Evolutionary conservation across 2,329 filamentous ascomycete genomes (phyloP).

Genomic region (Fusarium heterosporum): DNA sequence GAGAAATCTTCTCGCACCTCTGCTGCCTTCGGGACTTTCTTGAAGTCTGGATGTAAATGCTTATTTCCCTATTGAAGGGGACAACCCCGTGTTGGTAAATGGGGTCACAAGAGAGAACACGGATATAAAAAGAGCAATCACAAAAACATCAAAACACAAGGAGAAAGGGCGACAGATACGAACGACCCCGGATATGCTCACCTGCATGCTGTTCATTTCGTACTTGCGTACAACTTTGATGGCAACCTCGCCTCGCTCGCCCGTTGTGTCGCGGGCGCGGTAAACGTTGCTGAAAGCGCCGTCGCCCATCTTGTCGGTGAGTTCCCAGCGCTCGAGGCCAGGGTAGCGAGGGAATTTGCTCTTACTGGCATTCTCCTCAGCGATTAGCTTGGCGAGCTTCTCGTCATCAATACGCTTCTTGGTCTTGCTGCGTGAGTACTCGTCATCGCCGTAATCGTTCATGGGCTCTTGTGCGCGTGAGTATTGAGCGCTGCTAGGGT

Average conservation of each 20-base stretch:
- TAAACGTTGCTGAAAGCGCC: conserved; percentile 99
- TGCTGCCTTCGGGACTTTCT: conserved; percentile 93
- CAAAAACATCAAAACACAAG: conserved; percentile 34
- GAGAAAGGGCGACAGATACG: conserved; percentile 41
- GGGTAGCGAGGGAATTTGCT: conserved; percentile 79
- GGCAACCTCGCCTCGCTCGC: conserved; percentile 82
- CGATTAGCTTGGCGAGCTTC: conserved; percentile 86
- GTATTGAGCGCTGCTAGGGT: conserved; percentile 56
- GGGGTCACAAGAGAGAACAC: conserved; percentile 39
- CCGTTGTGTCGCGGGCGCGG: conserved; percentile 80
- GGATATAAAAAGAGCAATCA: conserved; percentile 3
- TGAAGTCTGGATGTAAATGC: conserved; percentile 96
- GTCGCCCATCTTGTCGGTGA: conserved; percentile 98
- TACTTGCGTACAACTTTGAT: conserved; percentile 99
- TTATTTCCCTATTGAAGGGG: conserved; percentile 78
- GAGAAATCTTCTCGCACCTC: conserved; percentile 80
- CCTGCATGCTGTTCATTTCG: conserved; percentile 99
- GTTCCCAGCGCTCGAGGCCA: conserved; percentile 73
- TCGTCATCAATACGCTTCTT: conserved; percentile 65
- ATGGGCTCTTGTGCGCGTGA: conserved; percentile 59
- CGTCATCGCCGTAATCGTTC: conserved; percentile 72
- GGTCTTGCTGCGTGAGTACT: conserved; percentile 58
- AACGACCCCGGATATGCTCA: conserved; percentile 66
- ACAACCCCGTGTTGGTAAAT: conserved; percentile 67
- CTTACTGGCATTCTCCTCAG: conserved; percentile 88